phyloP scores from a whole-genome alignment of 805 yeast species.

The Kluyveromyces starmeri region DNA sequence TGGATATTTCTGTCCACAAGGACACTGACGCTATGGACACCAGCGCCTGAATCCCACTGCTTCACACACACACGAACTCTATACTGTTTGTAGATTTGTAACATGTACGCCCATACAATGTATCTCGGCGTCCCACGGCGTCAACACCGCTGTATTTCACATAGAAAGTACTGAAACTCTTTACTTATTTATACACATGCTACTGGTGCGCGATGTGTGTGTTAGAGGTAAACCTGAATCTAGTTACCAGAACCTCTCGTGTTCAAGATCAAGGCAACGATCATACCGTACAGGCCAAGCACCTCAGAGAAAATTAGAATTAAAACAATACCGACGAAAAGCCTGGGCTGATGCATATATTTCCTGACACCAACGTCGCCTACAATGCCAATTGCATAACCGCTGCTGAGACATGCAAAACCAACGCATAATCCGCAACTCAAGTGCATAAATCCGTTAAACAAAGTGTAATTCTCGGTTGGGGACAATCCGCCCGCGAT shows the following conservation, averaged over 20 bases:
- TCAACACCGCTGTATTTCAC: too few species aligned
- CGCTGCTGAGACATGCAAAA: constrained; percentile 91
- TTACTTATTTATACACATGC: too few species aligned
- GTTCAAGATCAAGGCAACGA: constrained; percentile 84
- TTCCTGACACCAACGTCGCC: constrained; percentile 92
- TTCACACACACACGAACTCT: too few species aligned
- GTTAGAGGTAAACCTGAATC: too few species aligned
- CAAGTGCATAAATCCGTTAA: constrained; percentile 96
- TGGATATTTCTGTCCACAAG: constrained; percentile 37
- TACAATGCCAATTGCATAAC: constrained; percentile 91
- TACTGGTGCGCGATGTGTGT: too few species aligned
- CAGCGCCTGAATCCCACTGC: too few species aligned
- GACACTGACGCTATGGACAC: constrained; percentile 28
- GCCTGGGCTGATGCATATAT: constrained; percentile 77
- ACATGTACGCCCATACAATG: too few species aligned
- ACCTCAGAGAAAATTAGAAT: constrained; percentile 89
- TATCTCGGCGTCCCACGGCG: too few species aligned
- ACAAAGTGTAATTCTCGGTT: constrained; percentile 67
- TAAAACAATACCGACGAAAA: constrained; percentile 83
- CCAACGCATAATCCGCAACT: constrained; percentile 96
- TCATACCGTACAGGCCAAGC: constrained; percentile 87
- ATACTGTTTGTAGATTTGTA: too few species aligned
- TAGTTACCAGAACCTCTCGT: constrained; percentile 64
- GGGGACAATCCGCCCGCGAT: constrained; percentile 90
- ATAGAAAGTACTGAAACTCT: too few species aligned